These are phyloP conservation scores for Solanum aculeatissimum DNA, from an alignment of 305 asterid genomes.

Conservation along the genomic window DNA sequence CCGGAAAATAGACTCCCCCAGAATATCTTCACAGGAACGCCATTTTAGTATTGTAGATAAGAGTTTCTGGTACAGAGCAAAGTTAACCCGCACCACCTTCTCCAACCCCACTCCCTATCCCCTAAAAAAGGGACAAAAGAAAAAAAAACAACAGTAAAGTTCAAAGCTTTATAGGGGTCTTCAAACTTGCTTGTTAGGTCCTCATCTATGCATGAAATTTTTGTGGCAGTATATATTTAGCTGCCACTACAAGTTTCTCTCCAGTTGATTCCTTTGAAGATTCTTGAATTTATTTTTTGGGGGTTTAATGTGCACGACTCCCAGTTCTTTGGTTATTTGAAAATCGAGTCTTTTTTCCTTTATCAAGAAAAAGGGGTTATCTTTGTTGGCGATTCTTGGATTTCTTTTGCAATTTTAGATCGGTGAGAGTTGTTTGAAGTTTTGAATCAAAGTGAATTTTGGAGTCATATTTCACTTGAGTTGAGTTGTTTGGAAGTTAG, in stretches of 20 bases:
- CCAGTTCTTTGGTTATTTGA: neutral
- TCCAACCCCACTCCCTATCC: neutral
- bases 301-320: neutral
- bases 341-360: neutral
- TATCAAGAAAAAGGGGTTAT: neutral
- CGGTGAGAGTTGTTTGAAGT: neutral
- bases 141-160: neutral
- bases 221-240: neutral
- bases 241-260: neutral
- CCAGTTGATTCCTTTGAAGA: constrained; percentile 2
- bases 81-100: neutral
- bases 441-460: neutral
- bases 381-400: neutral
- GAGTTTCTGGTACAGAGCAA: neutral
- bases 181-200: neutral
- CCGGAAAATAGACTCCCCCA: neutral
- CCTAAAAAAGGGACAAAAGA: neutral
- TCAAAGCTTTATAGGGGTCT: constrained; percentile 1
- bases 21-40: too few species aligned
- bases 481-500: neutral
- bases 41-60: neutral
- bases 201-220: neutral
- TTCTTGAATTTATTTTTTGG: neutral
- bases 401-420: neutral
- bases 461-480: neutral